Evolutionary conservation across 2,329 filamentous ascomycete genomes (phyloP).

Genomic region (Colletotrichum sansevieriae): DNA sequence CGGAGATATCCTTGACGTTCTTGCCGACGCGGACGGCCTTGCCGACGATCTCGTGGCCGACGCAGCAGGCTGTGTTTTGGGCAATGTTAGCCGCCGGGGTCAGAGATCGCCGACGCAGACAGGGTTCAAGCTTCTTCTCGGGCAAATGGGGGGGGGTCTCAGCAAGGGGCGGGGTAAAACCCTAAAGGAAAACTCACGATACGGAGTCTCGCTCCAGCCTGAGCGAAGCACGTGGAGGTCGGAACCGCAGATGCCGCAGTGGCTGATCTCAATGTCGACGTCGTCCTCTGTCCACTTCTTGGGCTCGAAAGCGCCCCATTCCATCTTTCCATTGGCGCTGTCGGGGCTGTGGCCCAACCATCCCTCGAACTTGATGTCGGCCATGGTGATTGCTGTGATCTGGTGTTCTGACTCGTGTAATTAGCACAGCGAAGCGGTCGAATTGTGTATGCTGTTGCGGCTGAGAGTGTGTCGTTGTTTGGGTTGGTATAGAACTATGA

Average conservation of each 20-base stretch:
- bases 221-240: slow-evolving; percentile 71
- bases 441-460: not conserved
- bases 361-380: slow-evolving; percentile 63
- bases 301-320: slow-evolving; percentile 69
- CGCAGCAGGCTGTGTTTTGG: slow-evolving; percentile 57
- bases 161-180: slow-evolving; percentile 21
- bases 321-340: slow-evolving; percentile 64
- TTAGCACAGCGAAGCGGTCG: not conserved
- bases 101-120: not conserved
- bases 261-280: slow-evolving; percentile 74
- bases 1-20: slow-evolving; percentile 60
- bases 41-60: slow-evolving; percentile 76
- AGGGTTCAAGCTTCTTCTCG: not conserved
- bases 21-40: slow-evolving; percentile 67
- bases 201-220: slow-evolving; percentile 61
- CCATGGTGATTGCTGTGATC: slow-evolving; percentile 42
- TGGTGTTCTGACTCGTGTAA: not conserved
- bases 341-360: slow-evolving; percentile 61
- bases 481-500: too few species aligned
- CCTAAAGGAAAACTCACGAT: slow-evolving; percentile 49
- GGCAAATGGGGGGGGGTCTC: not conserved
- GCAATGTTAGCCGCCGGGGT: not conserved
- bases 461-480: not conserved
- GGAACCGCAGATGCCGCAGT: slow-evolving; percentile 75
- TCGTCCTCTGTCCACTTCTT: slow-evolving; percentile 77